Evolutionary conservation across 305 asterid species (phyloP).

Genomic region (Striga hermonthica): DNA sequence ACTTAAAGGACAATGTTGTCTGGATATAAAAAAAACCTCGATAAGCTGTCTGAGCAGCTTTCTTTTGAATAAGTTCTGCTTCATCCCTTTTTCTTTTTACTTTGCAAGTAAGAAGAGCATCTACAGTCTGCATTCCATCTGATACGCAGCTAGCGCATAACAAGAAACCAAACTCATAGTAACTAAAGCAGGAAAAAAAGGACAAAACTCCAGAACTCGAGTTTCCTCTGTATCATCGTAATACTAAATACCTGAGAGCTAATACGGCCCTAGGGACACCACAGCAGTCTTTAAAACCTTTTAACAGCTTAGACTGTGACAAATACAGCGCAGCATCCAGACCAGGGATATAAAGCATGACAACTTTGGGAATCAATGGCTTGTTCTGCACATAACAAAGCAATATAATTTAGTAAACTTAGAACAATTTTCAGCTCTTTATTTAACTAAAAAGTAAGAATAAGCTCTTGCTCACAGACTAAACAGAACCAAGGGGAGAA

Average conservation of each 20-base stretch:
- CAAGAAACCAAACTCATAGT: slow-evolving; percentile 29
- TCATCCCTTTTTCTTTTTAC: slow-evolving; percentile 76
- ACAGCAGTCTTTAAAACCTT: slow-evolving; percentile 64
- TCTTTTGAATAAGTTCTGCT: slow-evolving; percentile 42
- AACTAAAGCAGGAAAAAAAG: slow-evolving; percentile 17
- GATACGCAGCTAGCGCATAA: slow-evolving; percentile 69
- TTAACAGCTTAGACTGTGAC: slow-evolving; percentile 70
- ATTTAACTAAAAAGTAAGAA: slow-evolving; percentile 6
- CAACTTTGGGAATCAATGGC: slow-evolving; percentile 85
- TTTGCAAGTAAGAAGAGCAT: slow-evolving; percentile 83
- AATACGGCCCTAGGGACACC: slow-evolving; percentile 84
- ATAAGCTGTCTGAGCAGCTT: slow-evolving; percentile 40
- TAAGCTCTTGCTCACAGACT: too few relatives aligned
- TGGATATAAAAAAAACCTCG: slow-evolving; percentile 42
- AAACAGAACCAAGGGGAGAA: not conserved
- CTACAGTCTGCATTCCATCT: slow-evolving; percentile 85
- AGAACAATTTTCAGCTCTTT: slow-evolving; percentile 6
- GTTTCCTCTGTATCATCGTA: not conserved
- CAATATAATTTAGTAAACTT: slow-evolving; percentile 13
- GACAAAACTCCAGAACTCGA: slow-evolving; percentile 3
- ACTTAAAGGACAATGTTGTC: not conserved
- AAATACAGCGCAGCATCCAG: slow-evolving; percentile 88
- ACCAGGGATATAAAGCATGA: slow-evolving; percentile 89
- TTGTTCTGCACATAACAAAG: slow-evolving; percentile 66
- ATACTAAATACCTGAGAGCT: slow-evolving; percentile 58